Percentiles rank a stretch among this genome's conserved stretches.
These are phyloP conservation scores for Blastocystis sp. DNA, from an alignment of 352 stramenopile species.

Conservation along the genomic window DNA sequence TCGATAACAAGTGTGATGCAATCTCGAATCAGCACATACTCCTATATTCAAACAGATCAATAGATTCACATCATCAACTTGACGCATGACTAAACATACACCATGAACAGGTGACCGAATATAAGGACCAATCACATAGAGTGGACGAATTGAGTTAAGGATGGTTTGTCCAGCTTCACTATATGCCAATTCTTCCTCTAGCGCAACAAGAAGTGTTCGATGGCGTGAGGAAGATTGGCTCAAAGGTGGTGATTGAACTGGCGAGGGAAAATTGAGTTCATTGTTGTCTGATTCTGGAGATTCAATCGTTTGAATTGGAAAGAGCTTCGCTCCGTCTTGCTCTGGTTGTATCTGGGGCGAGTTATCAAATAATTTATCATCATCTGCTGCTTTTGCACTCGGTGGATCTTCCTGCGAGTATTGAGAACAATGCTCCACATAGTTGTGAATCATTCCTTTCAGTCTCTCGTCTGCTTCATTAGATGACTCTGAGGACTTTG, in stretches of 20 bases:
- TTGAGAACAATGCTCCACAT: too few relatives aligned
- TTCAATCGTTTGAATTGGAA: not conserved
- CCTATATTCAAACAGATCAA: not conserved
- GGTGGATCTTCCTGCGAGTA: too few relatives aligned
- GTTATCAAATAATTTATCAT: too few relatives aligned
- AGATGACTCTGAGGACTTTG: not conserved
- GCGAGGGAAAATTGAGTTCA: too few relatives aligned
- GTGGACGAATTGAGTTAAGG: not conserved
- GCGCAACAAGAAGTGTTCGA: not conserved
- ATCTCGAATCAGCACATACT: not conserved
- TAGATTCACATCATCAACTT: not conserved
- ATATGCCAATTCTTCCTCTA: not conserved
- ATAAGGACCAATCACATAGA: slow-evolving; percentile 6
- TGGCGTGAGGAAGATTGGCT: not conserved
- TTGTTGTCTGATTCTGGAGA: not conserved
- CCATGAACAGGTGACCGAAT: slow-evolving; percentile 19
- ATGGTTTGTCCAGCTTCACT: not conserved
- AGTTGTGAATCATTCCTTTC: not conserved
- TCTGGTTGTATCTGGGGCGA: too few relatives aligned
- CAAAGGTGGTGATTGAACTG: not conserved
- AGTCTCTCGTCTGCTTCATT: not conserved
- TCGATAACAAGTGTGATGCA: slow-evolving; percentile 2
- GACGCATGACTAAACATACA: not conserved
- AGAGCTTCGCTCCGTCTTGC: too few relatives aligned
- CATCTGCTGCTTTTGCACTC: too few relatives aligned